Conservation (phyloP, 345 rosid species). For the Aegle marmelos region DNA sequence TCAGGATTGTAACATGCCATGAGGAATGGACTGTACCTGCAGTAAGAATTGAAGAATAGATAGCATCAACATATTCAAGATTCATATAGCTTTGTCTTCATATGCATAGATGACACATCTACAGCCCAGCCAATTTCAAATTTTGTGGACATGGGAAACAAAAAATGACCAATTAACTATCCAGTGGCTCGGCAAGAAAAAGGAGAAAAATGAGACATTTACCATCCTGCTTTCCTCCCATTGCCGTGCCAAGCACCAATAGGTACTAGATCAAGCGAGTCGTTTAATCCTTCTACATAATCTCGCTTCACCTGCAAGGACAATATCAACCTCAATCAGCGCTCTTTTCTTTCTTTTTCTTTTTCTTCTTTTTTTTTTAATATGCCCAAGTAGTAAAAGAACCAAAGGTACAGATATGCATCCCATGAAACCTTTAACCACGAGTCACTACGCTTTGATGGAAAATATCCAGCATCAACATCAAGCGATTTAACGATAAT, state of each 20-base stretch:
- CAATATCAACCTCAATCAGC: constrained; percentile 9
- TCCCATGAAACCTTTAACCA: constrained; percentile 74
- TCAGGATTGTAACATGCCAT: constrained; percentile 89
- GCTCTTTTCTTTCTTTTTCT: not conserved
- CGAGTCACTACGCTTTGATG: constrained; percentile 77
- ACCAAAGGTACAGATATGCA: not conserved
- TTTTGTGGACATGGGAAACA: not conserved
- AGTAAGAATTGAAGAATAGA: not conserved
- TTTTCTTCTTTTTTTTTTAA: too few relatives aligned
- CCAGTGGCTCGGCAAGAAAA: not conserved
- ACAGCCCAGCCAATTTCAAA: not conserved
- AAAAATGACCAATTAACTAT: not conserved
- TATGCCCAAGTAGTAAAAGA: not conserved
- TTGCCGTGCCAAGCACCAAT: constrained; percentile 97
- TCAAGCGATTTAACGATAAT: constrained; percentile 79
- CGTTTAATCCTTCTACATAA: constrained; percentile 74
- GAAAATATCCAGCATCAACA: constrained; percentile 65
- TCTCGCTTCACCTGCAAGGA: constrained; percentile 78
- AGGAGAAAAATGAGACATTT: constrained; percentile 5
- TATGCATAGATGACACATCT: not conserved
- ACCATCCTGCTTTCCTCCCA: constrained; percentile 97
- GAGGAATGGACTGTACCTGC: constrained; percentile 93
- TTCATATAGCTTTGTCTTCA: not conserved
- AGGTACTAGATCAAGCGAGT: constrained; percentile 88
- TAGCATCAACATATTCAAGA: not conserved